phyloP scores from a whole-genome alignment of 108 stramenopile genomes.

The Nitzschia sp. region DNA sequence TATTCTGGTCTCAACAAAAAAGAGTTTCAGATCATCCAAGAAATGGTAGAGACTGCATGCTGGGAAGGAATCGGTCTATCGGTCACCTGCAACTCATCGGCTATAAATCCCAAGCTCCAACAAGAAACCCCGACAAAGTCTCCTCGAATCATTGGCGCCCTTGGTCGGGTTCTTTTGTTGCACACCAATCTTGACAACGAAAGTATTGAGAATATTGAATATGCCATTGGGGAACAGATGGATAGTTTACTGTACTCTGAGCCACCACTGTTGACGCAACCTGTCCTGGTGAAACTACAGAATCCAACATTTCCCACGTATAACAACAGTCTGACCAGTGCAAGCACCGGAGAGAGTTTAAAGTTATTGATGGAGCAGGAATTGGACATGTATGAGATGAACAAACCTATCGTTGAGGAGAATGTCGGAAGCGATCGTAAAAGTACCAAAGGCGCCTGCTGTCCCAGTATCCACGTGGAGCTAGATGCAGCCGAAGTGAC shows the following conservation, averaged over 20 bases:
- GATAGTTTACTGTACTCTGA: constrained; percentile 16
- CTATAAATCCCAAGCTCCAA: background rate
- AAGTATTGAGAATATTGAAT: constrained; percentile 2
- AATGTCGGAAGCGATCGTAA: background rate
- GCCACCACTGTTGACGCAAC: constrained; percentile 9
- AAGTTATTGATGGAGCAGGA: background rate
- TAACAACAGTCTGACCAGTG: background rate
- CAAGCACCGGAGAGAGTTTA: background rate
- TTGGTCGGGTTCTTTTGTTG: constrained; percentile 11
- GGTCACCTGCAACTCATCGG: background rate
- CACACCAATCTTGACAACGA: constrained; percentile 21
- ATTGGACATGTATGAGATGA: constrained; percentile 40
- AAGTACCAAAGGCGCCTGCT: background rate
- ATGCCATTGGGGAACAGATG: constrained; percentile 12
- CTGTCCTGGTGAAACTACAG: constrained; percentile 18
- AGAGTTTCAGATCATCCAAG: background rate
- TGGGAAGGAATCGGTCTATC: background rate
- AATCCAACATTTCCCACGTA: background rate
- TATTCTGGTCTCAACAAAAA: background rate
- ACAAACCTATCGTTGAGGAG: constrained; percentile 17
- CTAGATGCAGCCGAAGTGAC: constrained; percentile 53
- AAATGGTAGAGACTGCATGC: background rate
- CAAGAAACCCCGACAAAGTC: background rate
- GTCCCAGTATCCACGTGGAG: constrained; percentile 40
- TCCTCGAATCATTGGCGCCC: constrained; percentile 1